Evolutionary conservation across 2,329 filamentous ascomycete species (phyloP).

Genomic region (Chaetomium strumarium): DNA sequence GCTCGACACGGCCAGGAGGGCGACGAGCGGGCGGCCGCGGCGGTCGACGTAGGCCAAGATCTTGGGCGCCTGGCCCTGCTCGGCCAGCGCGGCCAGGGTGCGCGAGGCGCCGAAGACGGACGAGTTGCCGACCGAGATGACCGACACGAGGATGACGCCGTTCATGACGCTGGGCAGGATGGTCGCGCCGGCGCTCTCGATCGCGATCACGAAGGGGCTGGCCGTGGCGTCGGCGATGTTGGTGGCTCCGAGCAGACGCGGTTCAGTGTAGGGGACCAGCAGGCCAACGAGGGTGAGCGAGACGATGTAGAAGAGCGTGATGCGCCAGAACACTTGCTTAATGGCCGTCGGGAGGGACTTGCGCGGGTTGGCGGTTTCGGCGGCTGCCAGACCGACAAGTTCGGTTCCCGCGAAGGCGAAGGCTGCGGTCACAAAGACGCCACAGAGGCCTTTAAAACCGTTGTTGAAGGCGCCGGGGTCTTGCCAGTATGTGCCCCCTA

Average conservation of each 20-base stretch:
- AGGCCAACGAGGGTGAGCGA: slow-evolving; percentile 48
- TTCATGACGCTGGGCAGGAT: slow-evolving; percentile 55
- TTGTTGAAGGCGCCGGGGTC: slow-evolving; percentile 57
- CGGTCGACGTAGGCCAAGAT: slow-evolving; percentile 53
- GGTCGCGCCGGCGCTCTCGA: slow-evolving; percentile 45
- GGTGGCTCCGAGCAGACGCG: slow-evolving; percentile 40
- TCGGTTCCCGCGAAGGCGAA: slow-evolving; percentile 71
- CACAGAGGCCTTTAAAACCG: slow-evolving; percentile 69
- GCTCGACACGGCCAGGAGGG: slow-evolving; percentile 41
- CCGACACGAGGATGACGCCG: slow-evolving; percentile 52
- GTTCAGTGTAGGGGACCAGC: slow-evolving; percentile 41
- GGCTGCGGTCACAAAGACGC: slow-evolving; percentile 65
- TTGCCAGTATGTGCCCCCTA: slow-evolving; percentile 45
- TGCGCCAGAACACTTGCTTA: slow-evolving; percentile 67
- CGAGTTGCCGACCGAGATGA: slow-evolving; percentile 54
- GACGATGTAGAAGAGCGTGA: slow-evolving; percentile 50
- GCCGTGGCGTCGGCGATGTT: slow-evolving; percentile 41
- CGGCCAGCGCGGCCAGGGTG: slow-evolving; percentile 52
- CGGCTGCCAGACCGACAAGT: slow-evolving; percentile 67
- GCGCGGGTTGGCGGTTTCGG: slow-evolving; percentile 63
- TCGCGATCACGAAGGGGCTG: slow-evolving; percentile 55
- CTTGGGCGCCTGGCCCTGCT: slow-evolving; percentile 53
- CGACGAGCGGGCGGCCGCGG: slow-evolving; percentile 48
- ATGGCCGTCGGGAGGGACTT: slow-evolving; percentile 73
- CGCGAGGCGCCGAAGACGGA: slow-evolving; percentile 55